Percentiles rank a stretch among this genome's conserved stretches.
Evolutionary conservation across 768 basidiomycete species (phyloP).

Genomic region (Suillus paluster): DNA sequence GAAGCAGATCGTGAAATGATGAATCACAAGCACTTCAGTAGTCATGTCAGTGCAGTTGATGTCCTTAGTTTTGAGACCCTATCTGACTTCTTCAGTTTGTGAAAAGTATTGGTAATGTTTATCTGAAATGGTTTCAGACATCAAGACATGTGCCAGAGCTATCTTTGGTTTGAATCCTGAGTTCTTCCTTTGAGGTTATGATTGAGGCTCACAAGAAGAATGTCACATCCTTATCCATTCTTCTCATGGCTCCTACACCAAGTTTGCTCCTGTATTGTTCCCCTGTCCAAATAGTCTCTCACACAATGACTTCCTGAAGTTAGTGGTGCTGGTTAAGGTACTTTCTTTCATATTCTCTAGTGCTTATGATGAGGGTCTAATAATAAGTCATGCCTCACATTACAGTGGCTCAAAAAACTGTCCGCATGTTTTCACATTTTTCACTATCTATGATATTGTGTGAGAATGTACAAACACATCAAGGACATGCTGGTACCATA

Average conservation of each 20-base stretch:
- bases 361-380: no score
- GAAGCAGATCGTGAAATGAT: neutral
- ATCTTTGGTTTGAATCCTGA: neutral
- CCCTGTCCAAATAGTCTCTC: neutral
- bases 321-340: neutral
- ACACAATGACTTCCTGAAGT: slow-evolving; percentile 8
- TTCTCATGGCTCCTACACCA: no score
- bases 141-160: neutral
- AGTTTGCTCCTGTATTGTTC: slow-evolving; percentile 8
- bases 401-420: no score
- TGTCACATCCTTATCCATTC: no score
- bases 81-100: neutral
- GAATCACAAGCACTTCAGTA: neutral
- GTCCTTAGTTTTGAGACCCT: neutral
- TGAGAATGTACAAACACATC: no score
- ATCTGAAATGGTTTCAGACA: neutral
- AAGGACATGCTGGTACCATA: no score
- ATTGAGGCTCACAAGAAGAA: no score
- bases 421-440: no score
- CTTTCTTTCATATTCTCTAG: neutral
- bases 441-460: no score
- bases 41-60: neutral
- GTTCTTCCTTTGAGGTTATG: neutral
- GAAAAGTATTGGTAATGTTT: neutral
- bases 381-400: no score